A percentile compares a stretch with the other conserved stretches of the same genome.
These are phyloP conservation scores for Neurospora hispaniola DNA, from an alignment of 495 filamentous ascomycete species.

Conservation along the genomic window DNA sequence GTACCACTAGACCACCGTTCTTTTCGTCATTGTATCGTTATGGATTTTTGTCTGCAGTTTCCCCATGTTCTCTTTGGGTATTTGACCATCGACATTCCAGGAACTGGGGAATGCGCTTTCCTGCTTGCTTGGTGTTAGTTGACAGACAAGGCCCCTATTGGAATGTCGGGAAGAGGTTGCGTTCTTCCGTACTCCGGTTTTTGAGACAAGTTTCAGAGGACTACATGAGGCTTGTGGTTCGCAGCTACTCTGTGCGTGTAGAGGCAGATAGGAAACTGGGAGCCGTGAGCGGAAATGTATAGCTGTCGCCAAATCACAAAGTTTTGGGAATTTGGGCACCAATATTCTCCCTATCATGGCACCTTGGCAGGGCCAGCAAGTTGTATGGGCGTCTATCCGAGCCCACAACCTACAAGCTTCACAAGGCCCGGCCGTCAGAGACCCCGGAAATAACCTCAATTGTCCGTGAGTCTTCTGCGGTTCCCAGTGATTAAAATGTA, in stretches of 20 bases:
- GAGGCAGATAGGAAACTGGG: background rate
- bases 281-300: background rate
- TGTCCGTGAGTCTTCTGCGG: background rate
- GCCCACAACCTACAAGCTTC: background rate
- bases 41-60: background rate
- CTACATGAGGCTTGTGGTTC: background rate
- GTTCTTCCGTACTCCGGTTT: background rate
- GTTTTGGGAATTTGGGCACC: background rate
- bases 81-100: background rate
- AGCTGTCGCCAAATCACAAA: background rate
- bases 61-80: background rate
- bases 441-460: background rate
- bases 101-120: background rate
- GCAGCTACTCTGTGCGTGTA: background rate
- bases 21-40: background rate
- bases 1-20: too few species aligned
- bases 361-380: background rate
- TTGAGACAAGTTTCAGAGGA: background rate
- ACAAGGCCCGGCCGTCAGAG: background rate
- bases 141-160: background rate
- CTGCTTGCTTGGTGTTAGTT: background rate
- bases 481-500: background rate
- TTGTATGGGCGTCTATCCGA: background rate
- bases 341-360: background rate
- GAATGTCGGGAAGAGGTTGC: background rate